phyloP scores from a whole-genome alignment of 345 rosid genomes.

The Bruguiera sexangula region DNA sequence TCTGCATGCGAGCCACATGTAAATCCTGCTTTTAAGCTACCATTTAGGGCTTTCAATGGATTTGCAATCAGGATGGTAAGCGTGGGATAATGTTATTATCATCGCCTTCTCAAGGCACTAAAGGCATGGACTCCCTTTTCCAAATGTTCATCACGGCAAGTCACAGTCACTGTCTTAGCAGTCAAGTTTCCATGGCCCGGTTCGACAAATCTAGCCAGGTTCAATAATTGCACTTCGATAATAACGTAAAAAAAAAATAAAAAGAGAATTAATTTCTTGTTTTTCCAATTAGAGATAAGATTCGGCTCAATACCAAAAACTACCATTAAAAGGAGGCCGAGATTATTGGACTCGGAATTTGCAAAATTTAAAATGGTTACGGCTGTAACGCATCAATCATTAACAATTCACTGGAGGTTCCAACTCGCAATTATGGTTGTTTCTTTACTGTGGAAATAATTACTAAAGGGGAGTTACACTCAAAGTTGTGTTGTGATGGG shows the following conservation, averaged over 20 bases:
- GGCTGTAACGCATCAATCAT: neutral
- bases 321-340: too few relatives aligned
- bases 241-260: too few relatives aligned
- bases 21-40: neutral
- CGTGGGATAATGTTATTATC: neutral
- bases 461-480: constrained; percentile 1
- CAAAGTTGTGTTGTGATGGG: neutral
- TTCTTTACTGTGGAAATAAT: neutral
- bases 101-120: neutral
- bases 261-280: too few relatives aligned
- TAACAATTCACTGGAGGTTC: too few relatives aligned
- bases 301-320: too few relatives aligned
- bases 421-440: neutral
- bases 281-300: too few relatives aligned
- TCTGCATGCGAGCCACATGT: constrained; percentile 19
- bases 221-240: constrained; percentile 1
- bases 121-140: neutral
- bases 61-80: neutral
- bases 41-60: neutral
- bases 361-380: neutral
- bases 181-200: neutral
- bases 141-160: neutral
- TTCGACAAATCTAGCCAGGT: neutral
- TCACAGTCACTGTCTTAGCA: neutral
- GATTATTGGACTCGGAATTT: too few relatives aligned